Evolutionary conservation across 2,329 filamentous ascomycete genomes (phyloP).

Genomic region (Fusarium compactum): DNA sequence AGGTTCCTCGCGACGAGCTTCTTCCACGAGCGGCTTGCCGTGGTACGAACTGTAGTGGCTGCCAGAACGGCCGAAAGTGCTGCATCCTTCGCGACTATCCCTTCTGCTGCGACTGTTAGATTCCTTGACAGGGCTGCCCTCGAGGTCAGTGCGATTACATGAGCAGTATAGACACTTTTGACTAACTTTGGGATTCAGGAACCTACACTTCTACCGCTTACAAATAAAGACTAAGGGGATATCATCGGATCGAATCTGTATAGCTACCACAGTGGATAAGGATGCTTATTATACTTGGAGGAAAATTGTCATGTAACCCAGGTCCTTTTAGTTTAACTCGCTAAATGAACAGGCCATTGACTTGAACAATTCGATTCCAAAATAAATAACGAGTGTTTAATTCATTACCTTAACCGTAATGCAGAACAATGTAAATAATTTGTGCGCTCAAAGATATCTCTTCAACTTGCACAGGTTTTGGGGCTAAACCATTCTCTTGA

Average conservation of each 20-base stretch:
- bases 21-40: not conserved
- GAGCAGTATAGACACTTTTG: not conserved
- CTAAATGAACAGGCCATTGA: not conserved
- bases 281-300: not conserved
- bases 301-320: not conserved
- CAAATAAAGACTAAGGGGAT: not conserved
- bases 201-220: not conserved
- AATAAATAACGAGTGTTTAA: not conserved
- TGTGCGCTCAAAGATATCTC: too few relatives aligned
- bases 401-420: not conserved
- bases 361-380: not conserved
- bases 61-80: constrained; percentile 1
- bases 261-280: not conserved
- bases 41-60: constrained; percentile 1
- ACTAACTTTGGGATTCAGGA: not conserved
- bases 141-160: not conserved
- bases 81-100: not conserved
- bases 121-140: accelerated
- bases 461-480: too few relatives aligned
- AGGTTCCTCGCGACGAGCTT: constrained; percentile 2
- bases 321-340: not conserved
- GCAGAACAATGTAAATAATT: too few relatives aligned
- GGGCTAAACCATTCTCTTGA: too few relatives aligned
- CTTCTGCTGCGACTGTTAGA: constrained; percentile 15
- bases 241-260: not conserved